Evolutionary conservation across 192 early-diverging fungal species (phyloP).

Genomic region (Entophlyctis luteolus): DNA sequence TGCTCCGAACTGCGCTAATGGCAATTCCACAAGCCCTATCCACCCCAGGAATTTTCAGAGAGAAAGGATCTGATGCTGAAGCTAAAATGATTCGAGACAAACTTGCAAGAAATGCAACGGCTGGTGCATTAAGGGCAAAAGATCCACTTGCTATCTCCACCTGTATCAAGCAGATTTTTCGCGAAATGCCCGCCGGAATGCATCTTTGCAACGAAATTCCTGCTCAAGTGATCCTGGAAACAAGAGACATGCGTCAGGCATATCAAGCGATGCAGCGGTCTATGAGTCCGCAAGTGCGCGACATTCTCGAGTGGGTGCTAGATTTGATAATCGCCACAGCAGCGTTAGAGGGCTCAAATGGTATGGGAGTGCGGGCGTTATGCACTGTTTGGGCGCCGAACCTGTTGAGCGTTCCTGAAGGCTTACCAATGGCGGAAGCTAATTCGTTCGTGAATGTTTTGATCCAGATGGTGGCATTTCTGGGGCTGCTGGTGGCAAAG

Average conservation of each 20-base stretch:
- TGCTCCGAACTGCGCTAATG: background rate
- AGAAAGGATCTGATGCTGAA: background rate
- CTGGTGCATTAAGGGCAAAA: background rate
- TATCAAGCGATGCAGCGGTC: no score
- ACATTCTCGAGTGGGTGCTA: slow-evolving; percentile 26
- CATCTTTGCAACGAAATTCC: slow-evolving; percentile 10
- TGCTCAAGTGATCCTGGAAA: slow-evolving; percentile 4
- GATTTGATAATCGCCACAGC: slow-evolving; percentile 16
- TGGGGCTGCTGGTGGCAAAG: slow-evolving; percentile 20
- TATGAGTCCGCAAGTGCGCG: background rate
- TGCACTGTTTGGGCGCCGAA: slow-evolving; percentile 24
- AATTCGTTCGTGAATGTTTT: slow-evolving; percentile 9
- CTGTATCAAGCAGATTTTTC: slow-evolving; percentile 3
- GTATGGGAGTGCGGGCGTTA: slow-evolving; percentile 11
- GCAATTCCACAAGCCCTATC: background rate
- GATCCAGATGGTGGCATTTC: slow-evolving; percentile 13
- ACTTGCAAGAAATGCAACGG: background rate
- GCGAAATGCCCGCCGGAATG: slow-evolving; percentile 13
- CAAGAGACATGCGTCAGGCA: background rate
- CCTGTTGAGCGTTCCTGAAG: background rate
- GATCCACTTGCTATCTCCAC: background rate
- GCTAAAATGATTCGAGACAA: slow-evolving; percentile 7
- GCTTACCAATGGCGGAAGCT: background rate
- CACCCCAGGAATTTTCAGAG: background rate
- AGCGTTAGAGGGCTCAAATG: slow-evolving; percentile 4